phyloP scores from a whole-genome alignment of 164 flowering plant species.

The Vitis vinifera region DNA sequence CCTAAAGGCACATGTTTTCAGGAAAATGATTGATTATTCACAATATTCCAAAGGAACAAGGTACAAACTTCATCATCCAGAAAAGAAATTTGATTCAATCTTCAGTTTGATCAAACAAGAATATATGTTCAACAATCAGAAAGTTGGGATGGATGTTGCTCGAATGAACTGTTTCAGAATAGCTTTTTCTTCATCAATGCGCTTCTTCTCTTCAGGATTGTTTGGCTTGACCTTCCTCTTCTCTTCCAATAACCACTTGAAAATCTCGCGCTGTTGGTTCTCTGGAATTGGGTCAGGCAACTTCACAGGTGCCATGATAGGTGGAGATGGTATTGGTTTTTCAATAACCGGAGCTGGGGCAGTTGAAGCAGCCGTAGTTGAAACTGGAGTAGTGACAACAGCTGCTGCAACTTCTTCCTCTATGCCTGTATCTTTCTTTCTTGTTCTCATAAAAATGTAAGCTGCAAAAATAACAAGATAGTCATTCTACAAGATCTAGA shows the following conservation, averaged over 20 bases:
- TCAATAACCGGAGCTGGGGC: constrained; percentile 14
- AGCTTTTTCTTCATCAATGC: constrained; percentile 89
- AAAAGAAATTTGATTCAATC: background rate
- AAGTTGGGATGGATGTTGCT: constrained; percentile 62
- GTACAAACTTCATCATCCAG: background rate
- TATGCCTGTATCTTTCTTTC: constrained; percentile 39
- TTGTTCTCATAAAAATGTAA: constrained; percentile 67
- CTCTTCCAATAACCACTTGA: constrained; percentile 94
- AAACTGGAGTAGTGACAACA: constrained; percentile 32
- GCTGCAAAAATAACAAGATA: constrained; percentile 36
- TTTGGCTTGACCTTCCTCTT: constrained; percentile 81
- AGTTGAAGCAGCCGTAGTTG: constrained; percentile 28
- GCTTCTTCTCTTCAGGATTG: constrained; percentile 71
- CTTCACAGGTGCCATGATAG: constrained; percentile 29
- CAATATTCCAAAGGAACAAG: background rate
- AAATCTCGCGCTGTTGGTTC: constrained; percentile 78
- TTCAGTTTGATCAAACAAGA: background rate
- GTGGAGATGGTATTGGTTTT: constrained; percentile 22
- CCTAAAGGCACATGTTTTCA: too few relatives aligned
- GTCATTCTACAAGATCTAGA: background rate
- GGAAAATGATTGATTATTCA: background rate
- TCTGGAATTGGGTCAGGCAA: constrained; percentile 65
- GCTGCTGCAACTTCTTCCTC: constrained; percentile 32
- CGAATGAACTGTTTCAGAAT: constrained; percentile 84
- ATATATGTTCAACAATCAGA: constrained; percentile 18